phyloP scores from a whole-genome alignment of 2,329 filamentous ascomycete genomes.

The Apiospora phragmitis region DNA sequence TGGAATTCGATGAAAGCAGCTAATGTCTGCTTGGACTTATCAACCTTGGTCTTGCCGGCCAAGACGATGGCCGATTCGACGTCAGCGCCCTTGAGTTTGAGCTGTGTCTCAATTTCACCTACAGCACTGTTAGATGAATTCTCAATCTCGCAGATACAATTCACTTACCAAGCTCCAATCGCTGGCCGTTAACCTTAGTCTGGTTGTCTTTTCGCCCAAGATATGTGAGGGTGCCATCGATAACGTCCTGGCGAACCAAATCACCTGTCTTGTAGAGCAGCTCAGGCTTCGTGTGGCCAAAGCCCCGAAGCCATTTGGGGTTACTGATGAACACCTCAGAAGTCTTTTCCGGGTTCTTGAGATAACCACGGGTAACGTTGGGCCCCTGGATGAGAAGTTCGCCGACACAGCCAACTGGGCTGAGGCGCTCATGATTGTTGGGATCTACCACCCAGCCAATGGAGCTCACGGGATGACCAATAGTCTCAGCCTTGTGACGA shows the following conservation, averaged over 20 bases:
- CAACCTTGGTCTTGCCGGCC: conserved; percentile 11
- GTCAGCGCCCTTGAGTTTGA: neutral
- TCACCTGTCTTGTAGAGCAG: conserved; percentile 36
- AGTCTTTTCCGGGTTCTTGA: conserved; percentile 17
- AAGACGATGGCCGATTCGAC: conserved; percentile 11
- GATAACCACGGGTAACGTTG: conserved; percentile 11
- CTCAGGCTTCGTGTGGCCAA: conserved; percentile 7
- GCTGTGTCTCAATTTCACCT: conserved; percentile 3
- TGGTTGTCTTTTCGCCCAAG: conserved; percentile 49
- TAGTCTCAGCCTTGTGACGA: neutral
- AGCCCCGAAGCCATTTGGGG: conserved; percentile 2
- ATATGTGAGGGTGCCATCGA: conserved; percentile 29
- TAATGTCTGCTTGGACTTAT: neutral
- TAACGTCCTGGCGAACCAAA: conserved; percentile 29
- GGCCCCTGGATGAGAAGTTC: conserved; percentile 9
- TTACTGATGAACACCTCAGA: conserved; percentile 16
- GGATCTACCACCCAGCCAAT: conserved; percentile 9
- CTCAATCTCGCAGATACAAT: rapidly evolving
- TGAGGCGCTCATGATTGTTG: neutral
- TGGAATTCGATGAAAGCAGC: neutral
- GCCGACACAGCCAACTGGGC: conserved; percentile 1
- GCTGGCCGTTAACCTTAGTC: conserved; percentile 50
- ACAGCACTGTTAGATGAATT: neutral
- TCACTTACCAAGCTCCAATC: conserved; percentile 38
- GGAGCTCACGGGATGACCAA: neutral